These are phyloP conservation scores for Tarenaya hassleriana DNA, from an alignment of 345 rosid species.

Conservation along the genomic window DNA sequence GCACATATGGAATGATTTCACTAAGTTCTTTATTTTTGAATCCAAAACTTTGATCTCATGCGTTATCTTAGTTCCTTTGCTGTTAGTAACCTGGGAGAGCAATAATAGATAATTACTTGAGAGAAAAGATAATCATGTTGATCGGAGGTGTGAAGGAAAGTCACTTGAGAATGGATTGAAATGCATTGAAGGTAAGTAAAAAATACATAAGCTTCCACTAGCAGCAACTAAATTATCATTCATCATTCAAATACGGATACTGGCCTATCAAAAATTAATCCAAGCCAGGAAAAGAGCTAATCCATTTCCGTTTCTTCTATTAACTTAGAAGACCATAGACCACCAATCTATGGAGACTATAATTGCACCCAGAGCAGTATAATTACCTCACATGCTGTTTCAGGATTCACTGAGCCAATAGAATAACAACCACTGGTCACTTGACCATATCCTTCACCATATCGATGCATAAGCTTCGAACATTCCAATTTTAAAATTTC, in stretches of 20 bases:
- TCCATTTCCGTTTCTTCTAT: slow-evolving; percentile 4
- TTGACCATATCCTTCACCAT: slow-evolving; percentile 25
- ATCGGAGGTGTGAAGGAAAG: not conserved
- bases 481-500: slow-evolving; percentile 42
- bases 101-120: slow-evolving; percentile 11
- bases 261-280: slow-evolving; percentile 5
- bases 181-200: not conserved
- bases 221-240: slow-evolving; percentile 6
- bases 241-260: slow-evolving; percentile 1
- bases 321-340: slow-evolving; percentile 12
- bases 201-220: not conserved
- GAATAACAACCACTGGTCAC: slow-evolving; percentile 17
- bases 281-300: slow-evolving; percentile 15
- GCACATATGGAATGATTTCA: slow-evolving; percentile 31
- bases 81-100: slow-evolving; percentile 39
- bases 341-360: slow-evolving; percentile 15
- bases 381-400: slow-evolving; percentile 41
- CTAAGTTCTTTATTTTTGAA: slow-evolving; percentile 42
- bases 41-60: slow-evolving; percentile 47
- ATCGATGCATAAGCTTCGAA: slow-evolving; percentile 20
- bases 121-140: not conserved
- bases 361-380: slow-evolving; percentile 21
- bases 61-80: slow-evolving; percentile 34
- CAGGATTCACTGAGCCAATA: slow-evolving; percentile 24
- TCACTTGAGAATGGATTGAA: not conserved